Conservation (phyloP, 805 yeast species). For the Hanseniaspora guilliermondii region DNA sequence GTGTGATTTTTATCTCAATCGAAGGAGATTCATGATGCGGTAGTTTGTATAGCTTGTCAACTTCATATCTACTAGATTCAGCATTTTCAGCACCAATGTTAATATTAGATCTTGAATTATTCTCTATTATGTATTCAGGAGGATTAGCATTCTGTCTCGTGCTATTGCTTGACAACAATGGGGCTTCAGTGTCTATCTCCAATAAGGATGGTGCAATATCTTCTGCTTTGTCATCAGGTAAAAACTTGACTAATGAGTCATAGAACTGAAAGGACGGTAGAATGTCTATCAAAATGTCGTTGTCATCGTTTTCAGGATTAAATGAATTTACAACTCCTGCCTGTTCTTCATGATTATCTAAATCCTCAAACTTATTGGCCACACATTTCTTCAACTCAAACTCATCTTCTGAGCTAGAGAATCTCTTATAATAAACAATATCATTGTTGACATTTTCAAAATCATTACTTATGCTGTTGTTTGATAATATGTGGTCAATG, state of each 20-base stretch:
- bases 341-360: not conserved
- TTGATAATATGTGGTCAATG: not conserved
- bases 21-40: constrained; percentile 18
- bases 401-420: constrained; percentile 12
- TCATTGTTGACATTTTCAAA: constrained; percentile 2
- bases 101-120: not conserved
- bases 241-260: constrained; percentile 22
- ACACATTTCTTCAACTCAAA: not conserved
- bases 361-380: not conserved
- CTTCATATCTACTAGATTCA: constrained; percentile 14
- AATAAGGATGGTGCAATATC: constrained; percentile 19
- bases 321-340: not conserved
- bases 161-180: not conserved
- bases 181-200: constrained; percentile 14
- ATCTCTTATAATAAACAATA: constrained; percentile 9
- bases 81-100: constrained; percentile 16
- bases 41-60: constrained; percentile 20
- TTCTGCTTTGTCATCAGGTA: constrained; percentile 19
- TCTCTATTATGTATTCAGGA: not conserved
- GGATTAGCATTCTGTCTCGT: not conserved
- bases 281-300: constrained; percentile 17
- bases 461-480: not conserved
- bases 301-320: not conserved
- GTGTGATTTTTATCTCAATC: constrained; percentile 19
- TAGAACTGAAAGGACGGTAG: constrained; percentile 24